phyloP scores from a whole-genome alignment of 768 basidiomycete genomes.

The Lactifluus echinatus region DNA sequence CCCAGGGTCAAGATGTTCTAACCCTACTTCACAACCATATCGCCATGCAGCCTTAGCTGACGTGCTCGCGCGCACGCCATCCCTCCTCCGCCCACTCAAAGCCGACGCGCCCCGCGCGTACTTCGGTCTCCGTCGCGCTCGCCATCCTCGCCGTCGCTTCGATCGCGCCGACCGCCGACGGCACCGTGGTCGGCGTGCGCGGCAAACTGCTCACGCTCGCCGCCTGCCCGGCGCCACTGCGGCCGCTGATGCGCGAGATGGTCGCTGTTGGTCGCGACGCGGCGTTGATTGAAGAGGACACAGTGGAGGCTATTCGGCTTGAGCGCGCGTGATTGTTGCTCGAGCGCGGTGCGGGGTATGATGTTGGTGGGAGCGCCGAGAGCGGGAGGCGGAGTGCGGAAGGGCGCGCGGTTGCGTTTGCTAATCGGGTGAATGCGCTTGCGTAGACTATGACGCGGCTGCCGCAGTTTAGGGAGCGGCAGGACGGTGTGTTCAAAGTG shows the following conservation, averaged over 20 bases:
- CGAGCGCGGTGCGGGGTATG: slow-evolving; percentile 48
- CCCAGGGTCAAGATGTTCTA: neutral
- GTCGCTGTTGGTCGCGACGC: slow-evolving; percentile 44
- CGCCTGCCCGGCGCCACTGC: slow-evolving; percentile 54
- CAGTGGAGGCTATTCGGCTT: slow-evolving; percentile 42
- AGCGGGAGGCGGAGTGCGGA: slow-evolving; percentile 45
- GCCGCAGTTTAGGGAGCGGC: slow-evolving; percentile 62
- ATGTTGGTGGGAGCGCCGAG: slow-evolving; percentile 20
- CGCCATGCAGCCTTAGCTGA: slow-evolving; percentile 62
- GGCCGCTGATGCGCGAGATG: slow-evolving; percentile 65
- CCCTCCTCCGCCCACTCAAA: slow-evolving; percentile 48
- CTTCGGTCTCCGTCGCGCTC: slow-evolving; percentile 63
- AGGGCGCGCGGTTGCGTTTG: slow-evolving; percentile 60
- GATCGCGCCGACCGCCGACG: slow-evolving; percentile 37
- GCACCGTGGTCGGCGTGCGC: slow-evolving; percentile 34
- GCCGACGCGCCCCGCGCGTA: slow-evolving; percentile 65
- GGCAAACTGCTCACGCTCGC: slow-evolving; percentile 51
- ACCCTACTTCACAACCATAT: neutral
- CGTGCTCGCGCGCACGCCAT: slow-evolving; percentile 46
- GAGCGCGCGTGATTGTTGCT: slow-evolving; percentile 53
- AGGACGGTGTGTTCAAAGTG: slow-evolving; percentile 62
- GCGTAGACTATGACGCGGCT: slow-evolving; percentile 63
- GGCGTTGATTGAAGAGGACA: slow-evolving; percentile 47
- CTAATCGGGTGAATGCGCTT: slow-evolving; percentile 69
- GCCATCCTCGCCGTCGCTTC: slow-evolving; percentile 65